Base-by-base conservation (phyloP, 192 early-diverging fungal species). In the Neocallimastix lanati region DNA sequence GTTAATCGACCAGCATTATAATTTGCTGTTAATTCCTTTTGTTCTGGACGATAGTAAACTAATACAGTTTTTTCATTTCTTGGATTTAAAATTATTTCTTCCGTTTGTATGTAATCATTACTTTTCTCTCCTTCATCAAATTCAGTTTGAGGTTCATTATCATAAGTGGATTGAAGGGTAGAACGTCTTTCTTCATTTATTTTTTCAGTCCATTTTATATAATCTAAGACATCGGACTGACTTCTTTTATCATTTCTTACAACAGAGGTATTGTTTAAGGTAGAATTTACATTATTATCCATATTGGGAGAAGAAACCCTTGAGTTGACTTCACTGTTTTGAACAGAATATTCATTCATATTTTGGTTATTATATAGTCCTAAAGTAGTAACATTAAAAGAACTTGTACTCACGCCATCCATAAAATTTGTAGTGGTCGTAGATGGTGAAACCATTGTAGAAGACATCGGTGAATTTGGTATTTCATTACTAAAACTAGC, bases 1-100 rank as follows among this genome's bases (percentile, higher is more conserved):
- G 85, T 84, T 37, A 95, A 85, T 77, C 90, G 91, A 4, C 95
- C 93, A 25, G 91, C 92, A 67, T 91, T 88, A 79, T 91, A 90
- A 30, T 93, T 90, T 28, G 83, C 84, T 9, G 89, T 87, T 11
- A 86, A 86, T 9, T 81, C 77, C 78, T 94, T 93, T 33, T 87
- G 86, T 58, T 90, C 86, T 0, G 94, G 93, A 13, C 88, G 84
- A 81, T 94, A 94, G n/a, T 94, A 94, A 5, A 97, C 89, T 81
- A 92, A 90, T 28, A 98, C 90, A 0, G 88, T 89, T 35, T 93
- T 88, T 81, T 96, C 94, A 28, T 89, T 88, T 12, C 96, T 96
- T 13, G 96, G 92, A 76, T 91, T 91, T 58, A 99, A 81, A 25
- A 90, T 80, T 28, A 99, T 82, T 82, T 99, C 97, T 82, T 99